Percentiles rank a stretch among this genome's conserved stretches.
Evolutionary conservation across 129 eudicot species (phyloP).

Genomic region (Silybum marianum): DNA sequence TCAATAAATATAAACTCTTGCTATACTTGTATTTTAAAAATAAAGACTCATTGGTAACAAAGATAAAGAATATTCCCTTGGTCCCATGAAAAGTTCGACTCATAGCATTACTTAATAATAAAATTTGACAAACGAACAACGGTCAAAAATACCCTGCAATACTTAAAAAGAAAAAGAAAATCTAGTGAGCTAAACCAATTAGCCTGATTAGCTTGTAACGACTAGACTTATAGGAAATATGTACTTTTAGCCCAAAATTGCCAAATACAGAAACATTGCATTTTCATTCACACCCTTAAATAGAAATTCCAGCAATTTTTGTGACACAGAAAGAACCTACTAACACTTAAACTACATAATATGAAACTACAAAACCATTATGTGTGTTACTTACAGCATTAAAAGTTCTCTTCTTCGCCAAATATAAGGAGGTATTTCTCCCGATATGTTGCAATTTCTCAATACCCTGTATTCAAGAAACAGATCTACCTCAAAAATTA

Average conservation of each 20-base stretch:
- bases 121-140: neutral
- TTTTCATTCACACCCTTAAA: neutral
- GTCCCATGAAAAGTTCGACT: neutral
- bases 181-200: neutral
- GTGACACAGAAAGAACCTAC: neutral
- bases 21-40: neutral
- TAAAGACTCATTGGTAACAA: neutral
- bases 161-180: neutral
- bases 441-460: slow-evolving; percentile 64
- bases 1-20: neutral
- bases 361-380: neutral
- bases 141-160: neutral
- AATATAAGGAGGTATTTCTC: slow-evolving; percentile 55
- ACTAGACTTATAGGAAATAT: neutral
- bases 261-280: neutral
- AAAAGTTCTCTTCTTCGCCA: slow-evolving; percentile 44
- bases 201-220: neutral
- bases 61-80: neutral
- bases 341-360: neutral
- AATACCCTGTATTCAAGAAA: slow-evolving; percentile 48
- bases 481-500: slow-evolving; percentile 19
- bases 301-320: neutral
- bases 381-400: slow-evolving; percentile 47
- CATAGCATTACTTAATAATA: neutral
- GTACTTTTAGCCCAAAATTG: too few relatives aligned